Base-by-base conservation (phyloP, 2,329 filamentous ascomycete genomes). In the Trichoderma koningiopsis region DNA sequence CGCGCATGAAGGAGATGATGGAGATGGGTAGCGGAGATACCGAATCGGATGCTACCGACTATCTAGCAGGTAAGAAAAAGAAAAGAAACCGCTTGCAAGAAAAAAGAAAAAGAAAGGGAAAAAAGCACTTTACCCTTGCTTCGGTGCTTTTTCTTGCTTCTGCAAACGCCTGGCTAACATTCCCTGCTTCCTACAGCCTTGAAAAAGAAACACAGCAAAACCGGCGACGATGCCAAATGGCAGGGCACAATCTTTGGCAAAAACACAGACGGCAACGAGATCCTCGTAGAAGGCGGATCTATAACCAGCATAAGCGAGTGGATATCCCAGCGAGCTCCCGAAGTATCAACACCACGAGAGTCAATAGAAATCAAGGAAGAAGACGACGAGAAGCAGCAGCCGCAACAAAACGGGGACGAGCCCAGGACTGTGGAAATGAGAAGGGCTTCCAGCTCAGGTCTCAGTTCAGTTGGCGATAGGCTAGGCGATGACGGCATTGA, bases 171-270 rank as follows among this genome's bases (percentile, higher is more conserved):
- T 91, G 52, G 64, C 16, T 71, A 24, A 66, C 47, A 27, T 0
- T 4, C 19, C 11, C 6, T 47, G 14, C 7, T 31, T 47, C 19
- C 24, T 2, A 14, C 72, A 92, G 91, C 89, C 5, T 83, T 98
- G 53, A 97, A 97, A 80, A 96, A 94, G 81, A 97, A 96, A 77
- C 92, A 97, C 79, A 94, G 91, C 81, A 96, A 96, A 75, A 92
- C 91, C 0, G 92, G 92, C 71, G 93, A 96, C 75, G 94, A 97
- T 76, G 90, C 91, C 11, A 91, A 95, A 75, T 97, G 93, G 78
- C 88, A 91, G 73, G 93, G 93, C 35, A 97, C 95, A 0, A 87
- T 96, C 0, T 84, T 98, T 13, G 95, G 95, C 4, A 90, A 90
- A 72, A 84, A 86, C 56, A 86, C 86, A 60, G 93, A 97, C 73